Percentiles rank a stretch among this genome's conserved stretches.
Conservation (phyloP, 148 eudicot species). For the Persicaria tinctoria region DNA sequence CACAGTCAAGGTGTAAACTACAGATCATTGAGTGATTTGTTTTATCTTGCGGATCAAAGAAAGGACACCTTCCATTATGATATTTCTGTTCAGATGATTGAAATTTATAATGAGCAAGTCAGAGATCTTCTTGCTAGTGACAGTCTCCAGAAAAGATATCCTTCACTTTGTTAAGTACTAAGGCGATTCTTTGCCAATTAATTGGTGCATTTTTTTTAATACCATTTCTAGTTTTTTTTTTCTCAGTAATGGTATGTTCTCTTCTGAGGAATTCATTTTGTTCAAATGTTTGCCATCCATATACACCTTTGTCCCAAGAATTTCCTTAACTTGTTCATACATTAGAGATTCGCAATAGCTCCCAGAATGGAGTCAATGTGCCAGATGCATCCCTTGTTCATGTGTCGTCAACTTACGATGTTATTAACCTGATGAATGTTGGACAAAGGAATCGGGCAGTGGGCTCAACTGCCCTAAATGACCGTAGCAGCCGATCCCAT, state of each 20-base stretch:
- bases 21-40: slow-evolving; percentile 60
- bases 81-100: slow-evolving; percentile 66
- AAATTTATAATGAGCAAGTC: slow-evolving; percentile 73
- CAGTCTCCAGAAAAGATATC: slow-evolving; percentile 65
- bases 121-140: slow-evolving; percentile 53
- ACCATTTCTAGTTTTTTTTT: background rate
- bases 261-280: background rate
- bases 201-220: background rate
- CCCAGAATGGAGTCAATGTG: slow-evolving; percentile 40
- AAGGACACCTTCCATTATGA: slow-evolving; percentile 40
- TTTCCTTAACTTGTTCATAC: slow-evolving; percentile 30
- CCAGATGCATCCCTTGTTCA: slow-evolving; percentile 39
- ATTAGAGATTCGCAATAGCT: slow-evolving; percentile 30
- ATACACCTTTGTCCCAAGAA: background rate
- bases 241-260: no score
- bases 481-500: slow-evolving; percentile 47
- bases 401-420: slow-evolving; percentile 32
- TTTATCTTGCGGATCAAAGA: slow-evolving; percentile 46
- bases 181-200: background rate
- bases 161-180: slow-evolving; percentile 19
- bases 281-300: background rate
- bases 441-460: slow-evolving; percentile 38
- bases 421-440: slow-evolving; percentile 32
- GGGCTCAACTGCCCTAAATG: slow-evolving; percentile 42
- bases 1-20: slow-evolving; percentile 69